phyloP scores from a whole-genome alignment of 495 filamentous ascomycete genomes.

The Xylaria longipes region DNA sequence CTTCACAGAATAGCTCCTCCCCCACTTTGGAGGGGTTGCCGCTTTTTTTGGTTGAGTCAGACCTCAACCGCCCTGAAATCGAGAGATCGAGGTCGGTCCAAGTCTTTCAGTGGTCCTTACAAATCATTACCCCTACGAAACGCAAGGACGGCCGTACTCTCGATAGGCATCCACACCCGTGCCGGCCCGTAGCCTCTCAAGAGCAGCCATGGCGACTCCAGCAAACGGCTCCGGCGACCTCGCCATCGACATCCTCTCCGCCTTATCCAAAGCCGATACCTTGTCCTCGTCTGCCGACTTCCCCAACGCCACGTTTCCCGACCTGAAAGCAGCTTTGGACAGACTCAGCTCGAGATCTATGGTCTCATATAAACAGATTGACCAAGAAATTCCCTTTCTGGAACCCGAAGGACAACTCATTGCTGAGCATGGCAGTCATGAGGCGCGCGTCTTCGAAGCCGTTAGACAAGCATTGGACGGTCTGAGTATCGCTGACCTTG shows the following conservation, averaged over 20 bases:
- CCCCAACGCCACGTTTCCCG: slow-evolving; percentile 69
- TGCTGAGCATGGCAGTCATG: slow-evolving; percentile 85
- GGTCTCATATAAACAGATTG: slow-evolving; percentile 79
- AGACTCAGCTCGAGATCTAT: slow-evolving; percentile 79
- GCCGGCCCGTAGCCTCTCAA: not conserved
- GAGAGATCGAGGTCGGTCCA: not conserved
- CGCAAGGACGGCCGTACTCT: not conserved
- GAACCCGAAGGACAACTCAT: slow-evolving; percentile 82
- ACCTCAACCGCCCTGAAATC: not conserved
- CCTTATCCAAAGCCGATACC: slow-evolving; percentile 65
- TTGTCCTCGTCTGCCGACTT: slow-evolving; percentile 77
- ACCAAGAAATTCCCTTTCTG: slow-evolving; percentile 53
- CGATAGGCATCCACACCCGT: not conserved
- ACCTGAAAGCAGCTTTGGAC: slow-evolving; percentile 84
- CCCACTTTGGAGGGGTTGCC: slow-evolving; percentile 22
- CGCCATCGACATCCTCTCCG: slow-evolving; percentile 66
- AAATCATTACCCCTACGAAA: not conserved
- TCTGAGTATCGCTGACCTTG: slow-evolving; percentile 77
- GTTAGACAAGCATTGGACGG: slow-evolving; percentile 78
- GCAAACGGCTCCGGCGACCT: slow-evolving; percentile 54
- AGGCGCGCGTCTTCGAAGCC: slow-evolving; percentile 92
- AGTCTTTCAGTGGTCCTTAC: not conserved
- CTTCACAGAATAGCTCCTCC: not conserved
- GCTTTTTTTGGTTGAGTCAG: slow-evolving; percentile 17
- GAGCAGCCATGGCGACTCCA: slow-evolving; percentile 28